A percentile compares a stretch with the other conserved stretches of the same genome.
These are phyloP conservation scores for Neurospora sp. DNA, from an alignment of 2,329 filamentous ascomycete genomes.

Conservation along the genomic window DNA sequence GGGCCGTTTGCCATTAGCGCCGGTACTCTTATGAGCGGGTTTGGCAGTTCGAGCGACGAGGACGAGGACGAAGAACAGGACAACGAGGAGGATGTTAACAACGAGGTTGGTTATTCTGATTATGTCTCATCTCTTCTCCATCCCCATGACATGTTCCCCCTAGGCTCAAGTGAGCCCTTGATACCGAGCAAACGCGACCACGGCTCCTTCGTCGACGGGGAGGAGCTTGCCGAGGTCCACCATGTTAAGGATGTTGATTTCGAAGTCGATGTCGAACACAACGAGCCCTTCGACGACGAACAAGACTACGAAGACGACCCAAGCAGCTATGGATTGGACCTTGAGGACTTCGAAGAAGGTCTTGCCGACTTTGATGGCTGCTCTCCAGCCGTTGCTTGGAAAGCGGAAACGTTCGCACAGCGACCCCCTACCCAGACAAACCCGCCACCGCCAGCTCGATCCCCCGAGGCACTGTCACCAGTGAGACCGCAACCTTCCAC, in stretches of 20 bases:
- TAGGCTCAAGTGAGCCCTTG: slow-evolving; percentile 6
- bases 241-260: slow-evolving; percentile 3
- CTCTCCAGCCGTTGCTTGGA: neutral
- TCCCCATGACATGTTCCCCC: neutral
- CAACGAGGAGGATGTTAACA: slow-evolving; percentile 63
- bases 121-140: neutral
- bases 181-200: neutral
- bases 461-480: neutral
- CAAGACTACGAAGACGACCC: slow-evolving; percentile 1
- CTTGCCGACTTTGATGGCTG: neutral
- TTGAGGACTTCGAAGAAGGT: neutral
- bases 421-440: neutral
- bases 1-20: slow-evolving; percentile 63
- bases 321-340: neutral
- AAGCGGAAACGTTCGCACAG: neutral
- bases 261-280: slow-evolving; percentile 2
- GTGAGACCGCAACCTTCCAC: neutral
- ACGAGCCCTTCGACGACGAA: slow-evolving; percentile 1
- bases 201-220: slow-evolving; percentile 1
- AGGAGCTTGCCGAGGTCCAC: slow-evolving; percentile 2
- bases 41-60: slow-evolving; percentile 90
- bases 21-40: slow-evolving; percentile 74
- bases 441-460: neutral
- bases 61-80: slow-evolving; percentile 92
- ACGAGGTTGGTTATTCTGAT: slow-evolving; percentile 45